Evolutionary conservation across 2,329 filamentous ascomycete species (phyloP), one percentile per base, ranked within the genome.

Genomic region (Macrophomina tecta): DNA sequence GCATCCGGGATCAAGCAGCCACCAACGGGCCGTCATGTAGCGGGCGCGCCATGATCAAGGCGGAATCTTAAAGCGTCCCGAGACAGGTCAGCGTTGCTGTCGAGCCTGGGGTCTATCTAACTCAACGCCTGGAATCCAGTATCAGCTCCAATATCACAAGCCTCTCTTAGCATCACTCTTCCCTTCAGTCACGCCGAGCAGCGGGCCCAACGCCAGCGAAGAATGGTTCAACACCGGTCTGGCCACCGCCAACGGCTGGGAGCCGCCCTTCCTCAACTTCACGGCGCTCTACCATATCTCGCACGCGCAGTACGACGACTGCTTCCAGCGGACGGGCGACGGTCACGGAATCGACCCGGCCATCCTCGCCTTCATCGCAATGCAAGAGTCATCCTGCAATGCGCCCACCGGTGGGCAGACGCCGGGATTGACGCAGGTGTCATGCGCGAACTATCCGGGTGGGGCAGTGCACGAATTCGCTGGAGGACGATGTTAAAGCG

Each of bases 401-500:
- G 74, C 76, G 34, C 68, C 76, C 56, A 75, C 72, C 2, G 75
- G 75, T n/a, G 74, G 74, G 0, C 72, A 73, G 2, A 79, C 77
- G 5, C 76, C 77, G 0, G 77, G 78, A 5, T 69, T 79, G 30
- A 79, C 78, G 75, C 77, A 78, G 68, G 77, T 78, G 23, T 73
- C 72, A n/a, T 75, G 76, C 52, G 70, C 65, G 30, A 78, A 78
- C 69, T 79, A 77, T 69, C 77, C 74, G 16, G 74, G 75, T 58
- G 77, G 75, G 75, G 9, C 34, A 70, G 52, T 78, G 77, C 70
- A 74, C 75, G 58, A 72, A 74, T 48, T 72, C 74, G 8, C 72
- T 78, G 28, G 70, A 76, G 68, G 76, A 78, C 42, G 78, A 79
- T 48, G 74, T 76, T 14, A 69, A 79, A 66, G 77, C 75, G 30